Evolutionary conservation across 2,329 filamentous ascomycete species (phyloP).

Genomic region (Chalara sp.): DNA sequence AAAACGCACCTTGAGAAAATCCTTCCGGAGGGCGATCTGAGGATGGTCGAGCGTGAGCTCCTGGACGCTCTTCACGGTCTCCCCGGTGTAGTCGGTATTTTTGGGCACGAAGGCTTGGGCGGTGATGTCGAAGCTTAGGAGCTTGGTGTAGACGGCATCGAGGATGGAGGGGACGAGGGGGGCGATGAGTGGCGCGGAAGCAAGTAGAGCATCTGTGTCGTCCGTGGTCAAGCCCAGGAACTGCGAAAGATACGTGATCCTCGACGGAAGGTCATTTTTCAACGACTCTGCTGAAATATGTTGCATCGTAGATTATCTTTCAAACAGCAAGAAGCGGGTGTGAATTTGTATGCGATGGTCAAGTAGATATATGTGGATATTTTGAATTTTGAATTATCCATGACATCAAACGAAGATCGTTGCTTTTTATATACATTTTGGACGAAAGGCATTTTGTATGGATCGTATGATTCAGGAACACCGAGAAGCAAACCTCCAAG

Average conservation of each 20-base stretch:
- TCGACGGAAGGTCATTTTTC: conserved; percentile 13
- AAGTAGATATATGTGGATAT: too few species aligned
- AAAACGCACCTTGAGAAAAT: conserved; percentile 46
- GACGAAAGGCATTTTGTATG: not conserved
- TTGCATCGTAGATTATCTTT: not conserved
- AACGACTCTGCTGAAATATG: conserved; percentile 14
- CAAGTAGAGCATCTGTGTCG: conserved; percentile 25
- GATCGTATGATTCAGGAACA: too few species aligned
- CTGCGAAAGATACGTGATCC: conserved; percentile 20
- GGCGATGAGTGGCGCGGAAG: conserved; percentile 23
- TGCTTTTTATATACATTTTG: not conserved
- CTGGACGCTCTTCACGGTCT: conserved; percentile 54
- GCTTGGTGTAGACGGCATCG: conserved; percentile 78
- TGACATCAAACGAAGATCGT: too few species aligned
- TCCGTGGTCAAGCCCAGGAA: conserved; percentile 21
- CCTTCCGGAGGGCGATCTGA: conserved; percentile 70
- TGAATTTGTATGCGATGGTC: too few species aligned
- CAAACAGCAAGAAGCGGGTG: not conserved
- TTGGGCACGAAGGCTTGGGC: conserved; percentile 65
- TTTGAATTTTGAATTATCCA: too few species aligned
- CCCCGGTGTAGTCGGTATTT: conserved; percentile 58
- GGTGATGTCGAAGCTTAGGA: conserved; percentile 75
- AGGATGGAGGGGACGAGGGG: conserved; percentile 75
- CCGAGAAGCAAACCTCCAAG: not conserved
- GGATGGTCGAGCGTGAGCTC: conserved; percentile 54